Percentiles rank a stretch among this genome's conserved stretches.
phyloP scores from a whole-genome alignment of 1,284 basidiomycete species.

The Takashimella koratensis region DNA sequence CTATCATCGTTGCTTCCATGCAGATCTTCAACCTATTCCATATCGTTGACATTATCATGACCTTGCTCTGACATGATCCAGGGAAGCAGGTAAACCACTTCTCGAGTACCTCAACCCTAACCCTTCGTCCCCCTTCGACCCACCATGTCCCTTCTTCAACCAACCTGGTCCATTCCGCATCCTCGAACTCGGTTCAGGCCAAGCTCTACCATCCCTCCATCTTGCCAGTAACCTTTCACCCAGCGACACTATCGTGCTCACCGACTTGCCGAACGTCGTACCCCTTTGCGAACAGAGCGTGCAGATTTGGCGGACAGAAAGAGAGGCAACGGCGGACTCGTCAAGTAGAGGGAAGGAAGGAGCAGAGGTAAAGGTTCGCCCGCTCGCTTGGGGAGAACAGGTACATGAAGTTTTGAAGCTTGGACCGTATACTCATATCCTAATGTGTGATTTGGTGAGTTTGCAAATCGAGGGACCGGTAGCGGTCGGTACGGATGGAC shows the following conservation, averaged over 20 bases:
- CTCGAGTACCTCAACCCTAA: conserved; percentile 38
- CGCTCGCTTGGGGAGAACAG: conserved; percentile 40
- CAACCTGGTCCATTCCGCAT: conserved; percentile 14
- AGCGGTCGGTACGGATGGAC: too few relatives aligned
- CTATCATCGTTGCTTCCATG: neutral
- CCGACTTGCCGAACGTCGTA: conserved; percentile 43
- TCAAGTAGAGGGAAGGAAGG: too few relatives aligned
- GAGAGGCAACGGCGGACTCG: conserved; percentile 9
- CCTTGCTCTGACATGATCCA: conserved; percentile 8
- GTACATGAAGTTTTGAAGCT: conserved; percentile 8
- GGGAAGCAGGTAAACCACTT: conserved; percentile 42
- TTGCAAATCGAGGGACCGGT: too few relatives aligned
- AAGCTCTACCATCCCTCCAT: conserved; percentile 41
- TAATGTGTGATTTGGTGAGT: conserved; percentile 46
- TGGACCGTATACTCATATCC: conserved; percentile 37
- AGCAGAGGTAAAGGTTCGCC: too few relatives aligned
- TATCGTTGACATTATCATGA: too few relatives aligned
- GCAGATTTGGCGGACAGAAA: conserved; percentile 10
- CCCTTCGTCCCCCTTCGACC: conserved; percentile 18
- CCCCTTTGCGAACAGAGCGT: conserved; percentile 35
- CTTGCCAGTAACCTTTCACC: conserved; percentile 26
- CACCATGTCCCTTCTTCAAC: conserved; percentile 37
- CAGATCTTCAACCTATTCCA: too few relatives aligned
- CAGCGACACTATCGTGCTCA: conserved; percentile 32
- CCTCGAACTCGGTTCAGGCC: conserved; percentile 45